Conservation (phyloP, 352 stramenopile species). For the Halophytophthora polymorphica region DNA sequence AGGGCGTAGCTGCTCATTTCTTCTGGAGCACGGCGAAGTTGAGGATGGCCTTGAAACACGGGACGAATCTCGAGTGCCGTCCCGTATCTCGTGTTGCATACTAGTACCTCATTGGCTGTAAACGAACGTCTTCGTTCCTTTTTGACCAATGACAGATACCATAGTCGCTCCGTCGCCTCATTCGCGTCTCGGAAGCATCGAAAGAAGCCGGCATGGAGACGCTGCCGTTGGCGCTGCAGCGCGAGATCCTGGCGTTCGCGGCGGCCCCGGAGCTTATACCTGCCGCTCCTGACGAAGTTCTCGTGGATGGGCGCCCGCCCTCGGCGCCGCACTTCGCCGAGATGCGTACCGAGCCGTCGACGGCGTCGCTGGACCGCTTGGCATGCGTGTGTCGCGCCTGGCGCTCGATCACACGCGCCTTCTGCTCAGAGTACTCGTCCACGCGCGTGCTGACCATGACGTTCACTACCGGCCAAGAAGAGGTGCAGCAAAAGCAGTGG, state of each 20-base stretch:
- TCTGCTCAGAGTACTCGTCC: constrained; percentile 17
- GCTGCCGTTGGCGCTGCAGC: constrained; percentile 25
- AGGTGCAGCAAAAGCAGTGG: constrained; percentile 20
- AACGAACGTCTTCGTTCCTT: too few species aligned
- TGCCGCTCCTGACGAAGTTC: background rate
- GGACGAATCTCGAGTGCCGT: too few species aligned
- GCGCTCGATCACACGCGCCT: constrained; percentile 14
- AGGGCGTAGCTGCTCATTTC: too few species aligned
- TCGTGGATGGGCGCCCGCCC: background rate
- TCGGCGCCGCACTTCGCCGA: constrained; percentile 25
- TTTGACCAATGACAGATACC: too few species aligned
- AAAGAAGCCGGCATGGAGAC: constrained; percentile 18
- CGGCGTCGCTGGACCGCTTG: constrained; percentile 21
- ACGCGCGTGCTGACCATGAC: constrained; percentile 23
- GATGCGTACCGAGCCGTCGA: constrained; percentile 21
- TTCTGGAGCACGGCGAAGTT: too few species aligned
- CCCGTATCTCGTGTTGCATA: too few species aligned
- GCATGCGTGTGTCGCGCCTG: constrained; percentile 30
- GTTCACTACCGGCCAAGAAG: constrained; percentile 26
- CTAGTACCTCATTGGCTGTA: too few species aligned
- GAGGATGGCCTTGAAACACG: too few species aligned
- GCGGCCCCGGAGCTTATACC: constrained; percentile 37
- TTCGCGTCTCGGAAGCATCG: background rate
- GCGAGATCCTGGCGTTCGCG: constrained; percentile 35
- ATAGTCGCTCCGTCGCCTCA: background rate